phyloP scores from a whole-genome alignment of 805 yeast genomes.

The Saturnispora kantuleensis region DNA sequence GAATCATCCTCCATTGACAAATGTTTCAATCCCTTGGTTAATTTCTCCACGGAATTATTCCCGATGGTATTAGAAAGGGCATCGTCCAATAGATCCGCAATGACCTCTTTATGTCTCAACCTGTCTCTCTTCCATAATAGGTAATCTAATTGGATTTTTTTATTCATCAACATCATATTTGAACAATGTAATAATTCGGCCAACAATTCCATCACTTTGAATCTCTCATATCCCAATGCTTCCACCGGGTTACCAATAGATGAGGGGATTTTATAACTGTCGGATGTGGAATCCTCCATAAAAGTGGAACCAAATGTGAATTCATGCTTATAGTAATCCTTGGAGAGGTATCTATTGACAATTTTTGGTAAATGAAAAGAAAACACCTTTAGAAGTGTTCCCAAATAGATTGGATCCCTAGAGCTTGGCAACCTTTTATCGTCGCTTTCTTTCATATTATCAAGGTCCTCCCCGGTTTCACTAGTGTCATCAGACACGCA shows the following conservation, averaged over 20 bases:
- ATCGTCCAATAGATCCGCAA: conserved; percentile 12
- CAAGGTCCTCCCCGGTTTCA: neutral
- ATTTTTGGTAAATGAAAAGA: conserved; percentile 34
- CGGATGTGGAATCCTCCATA: neutral
- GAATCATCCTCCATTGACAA: neutral
- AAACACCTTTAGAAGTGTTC: conserved; percentile 70
- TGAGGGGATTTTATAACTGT: conserved; percentile 25
- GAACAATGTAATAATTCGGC: conserved; percentile 95
- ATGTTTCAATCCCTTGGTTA: conserved; percentile 20
- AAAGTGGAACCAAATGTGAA: conserved; percentile 6
- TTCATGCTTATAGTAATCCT: conserved; percentile 16
- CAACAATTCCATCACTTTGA: conserved; percentile 79
- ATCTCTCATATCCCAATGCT: conserved; percentile 83
- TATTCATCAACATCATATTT: conserved; percentile 85
- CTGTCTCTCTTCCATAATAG: conserved; percentile 62
- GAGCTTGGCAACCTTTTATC: conserved; percentile 61
- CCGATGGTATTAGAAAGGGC: conserved; percentile 2
- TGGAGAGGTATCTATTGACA: conserved; percentile 24
- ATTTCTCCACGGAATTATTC: conserved; percentile 13
- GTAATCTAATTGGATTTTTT: conserved; percentile 49
- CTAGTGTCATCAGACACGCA: conserved; percentile 8
- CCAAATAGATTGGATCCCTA: conserved; percentile 87
- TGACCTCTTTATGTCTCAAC: conserved; percentile 47
- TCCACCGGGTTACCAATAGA: conserved; percentile 50
- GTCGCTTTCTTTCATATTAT: neutral